Conservation (phyloP, 208 protist species). For the Acanthamoeba rhysodes region DNA sequence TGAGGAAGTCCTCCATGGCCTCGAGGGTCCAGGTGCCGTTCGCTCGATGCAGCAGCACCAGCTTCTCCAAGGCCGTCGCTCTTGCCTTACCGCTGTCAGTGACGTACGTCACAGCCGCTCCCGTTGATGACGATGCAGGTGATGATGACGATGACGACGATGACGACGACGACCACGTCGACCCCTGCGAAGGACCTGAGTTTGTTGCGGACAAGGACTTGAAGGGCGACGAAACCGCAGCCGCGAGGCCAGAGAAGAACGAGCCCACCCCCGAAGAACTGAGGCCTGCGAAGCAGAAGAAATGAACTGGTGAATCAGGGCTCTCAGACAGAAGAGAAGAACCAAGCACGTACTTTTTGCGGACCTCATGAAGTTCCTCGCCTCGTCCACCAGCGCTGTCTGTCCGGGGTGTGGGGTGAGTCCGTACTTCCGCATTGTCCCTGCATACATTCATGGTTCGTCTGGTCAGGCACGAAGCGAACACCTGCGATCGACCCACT, state of each 20-base stretch:
- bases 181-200: too few species aligned
- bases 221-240: not conserved
- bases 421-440: not conserved
- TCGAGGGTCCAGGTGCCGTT: not conserved
- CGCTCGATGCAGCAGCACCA: not conserved
- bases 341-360: not conserved
- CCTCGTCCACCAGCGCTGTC: not conserved
- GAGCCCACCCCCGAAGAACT: not conserved
- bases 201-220: not conserved
- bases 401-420: not conserved
- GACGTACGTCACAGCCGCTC: not conserved
- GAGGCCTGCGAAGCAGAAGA: not conserved
- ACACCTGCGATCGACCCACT: too few species aligned
- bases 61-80: not conserved
- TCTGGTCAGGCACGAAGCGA: not conserved
- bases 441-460: not conserved
- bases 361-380: not conserved
- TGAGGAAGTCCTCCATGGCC: constrained; percentile 12
- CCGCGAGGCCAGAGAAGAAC: not conserved
- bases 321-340: not conserved
- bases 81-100: not conserved
- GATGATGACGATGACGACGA: not conserved
- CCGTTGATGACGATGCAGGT: not conserved
- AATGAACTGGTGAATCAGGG: not conserved
- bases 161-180: not conserved